A percentile compares a stretch with the other conserved stretches of the same genome.
These are phyloP conservation scores for Solanum gracilifrons DNA, from an alignment of 257 asterid genomes.

Conservation along the genomic window DNA sequence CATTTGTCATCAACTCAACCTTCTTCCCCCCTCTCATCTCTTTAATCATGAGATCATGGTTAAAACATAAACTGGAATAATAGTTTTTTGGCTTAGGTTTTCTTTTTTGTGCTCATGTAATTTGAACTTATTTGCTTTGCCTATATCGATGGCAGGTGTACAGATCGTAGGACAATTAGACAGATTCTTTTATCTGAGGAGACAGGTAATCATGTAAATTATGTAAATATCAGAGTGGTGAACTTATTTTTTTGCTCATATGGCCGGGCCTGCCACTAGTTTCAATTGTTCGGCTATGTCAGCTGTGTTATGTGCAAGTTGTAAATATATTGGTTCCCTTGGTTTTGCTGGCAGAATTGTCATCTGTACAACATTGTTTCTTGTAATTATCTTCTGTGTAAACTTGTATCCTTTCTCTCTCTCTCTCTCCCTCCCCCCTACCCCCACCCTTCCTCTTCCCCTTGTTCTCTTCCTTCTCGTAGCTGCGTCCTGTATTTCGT, in stretches of 20 bases:
- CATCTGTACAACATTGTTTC: not conserved
- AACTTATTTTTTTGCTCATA: not conserved
- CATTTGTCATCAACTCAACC: not conserved
- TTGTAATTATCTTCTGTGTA: not conserved
- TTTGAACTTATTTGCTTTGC: not conserved
- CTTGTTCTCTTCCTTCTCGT: not conserved
- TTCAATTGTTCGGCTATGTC: not conserved
- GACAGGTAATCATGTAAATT: conserved; percentile 26
- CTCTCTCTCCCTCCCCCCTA: too few species aligned
- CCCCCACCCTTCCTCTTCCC: not conserved
- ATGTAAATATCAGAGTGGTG: conserved; percentile 18
- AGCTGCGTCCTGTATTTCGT: not conserved
- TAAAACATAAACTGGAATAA: not conserved
- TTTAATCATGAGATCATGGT: not conserved
- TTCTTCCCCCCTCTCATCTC: not conserved
- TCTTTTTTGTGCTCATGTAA: not conserved
- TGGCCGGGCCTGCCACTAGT: not conserved
- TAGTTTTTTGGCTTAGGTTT: not conserved
- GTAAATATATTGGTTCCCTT: not conserved
- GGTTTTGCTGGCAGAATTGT: not conserved
- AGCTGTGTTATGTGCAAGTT: not conserved
- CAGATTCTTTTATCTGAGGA: conserved; percentile 9
- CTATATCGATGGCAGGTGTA: conserved; percentile 36
- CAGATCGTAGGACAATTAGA: conserved; percentile 18
- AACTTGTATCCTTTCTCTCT: not conserved